Base-by-base conservation (phyloP, 495 filamentous ascomycete genomes). In the Penicillium silybi region DNA sequence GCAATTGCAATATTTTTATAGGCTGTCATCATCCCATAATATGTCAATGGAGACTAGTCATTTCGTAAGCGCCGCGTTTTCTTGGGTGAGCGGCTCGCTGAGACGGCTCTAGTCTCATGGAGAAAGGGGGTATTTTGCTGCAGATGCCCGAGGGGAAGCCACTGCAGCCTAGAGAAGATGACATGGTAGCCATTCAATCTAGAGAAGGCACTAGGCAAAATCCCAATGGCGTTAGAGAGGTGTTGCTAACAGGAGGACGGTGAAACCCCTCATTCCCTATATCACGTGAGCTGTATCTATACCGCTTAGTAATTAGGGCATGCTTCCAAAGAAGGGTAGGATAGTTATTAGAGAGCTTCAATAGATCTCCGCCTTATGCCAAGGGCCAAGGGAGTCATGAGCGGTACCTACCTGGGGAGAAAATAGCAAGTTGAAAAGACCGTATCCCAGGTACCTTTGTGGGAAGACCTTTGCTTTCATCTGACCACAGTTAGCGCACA, bases 21-120 rank as follows among this genome's bases (percentile, higher is more conserved):
- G 62, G 56, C 53, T 62, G 44, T 55, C 39, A 60, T 56, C 46
- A 53, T 62, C 52, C 60, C 67, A 67, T 68, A 59, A 57, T 58
- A 63, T 59, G 48, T 54, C 47, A 50, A 62, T 59, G 54, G 49
- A 48, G 56, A 57, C 68, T 69, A 61, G 66, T 58, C 63, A 66
- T 63, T 52, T 58, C 49, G 52, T 72, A 71, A 71, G 71, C 71
- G 71, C 71, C 67, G 42, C 58, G 51, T 10, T 50, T 29, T 59
- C 16, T 48, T 57, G 53, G 52, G 46, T 57, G 54, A 66, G 64
- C 64, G 64, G 58, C 62, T 66, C 60, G 57, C 63, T 66, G 57
- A 64, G 57, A 63, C 63, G 44, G 37, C 37, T 40, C 29, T 49
- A 54, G 60, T 60, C 56, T 60, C 59, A 58, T 52, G 45, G 53